Percentiles rank a stretch among this genome's conserved stretches.
phyloP scores from a whole-genome alignment of 2,329 filamentous ascomycete species.

The Pseudocercospora fijiensis region DNA sequence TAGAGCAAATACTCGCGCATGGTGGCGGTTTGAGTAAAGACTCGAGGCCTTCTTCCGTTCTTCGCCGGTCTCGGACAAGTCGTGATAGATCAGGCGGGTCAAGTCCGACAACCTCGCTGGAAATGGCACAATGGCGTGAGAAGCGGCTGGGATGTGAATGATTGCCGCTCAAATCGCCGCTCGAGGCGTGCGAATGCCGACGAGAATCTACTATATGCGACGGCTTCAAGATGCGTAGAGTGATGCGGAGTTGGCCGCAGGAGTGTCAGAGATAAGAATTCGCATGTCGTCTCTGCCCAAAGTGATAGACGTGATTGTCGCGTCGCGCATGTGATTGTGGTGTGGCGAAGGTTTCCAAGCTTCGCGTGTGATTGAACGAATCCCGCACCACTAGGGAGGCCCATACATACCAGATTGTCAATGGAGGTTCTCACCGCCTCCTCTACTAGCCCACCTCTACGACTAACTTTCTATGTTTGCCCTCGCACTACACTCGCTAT shows the following conservation, averaged over 20 bases:
- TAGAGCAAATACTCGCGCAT: conserved; percentile 66
- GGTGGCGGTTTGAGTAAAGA: conserved; percentile 13
- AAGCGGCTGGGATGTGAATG: neutral
- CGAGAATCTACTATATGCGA: neutral
- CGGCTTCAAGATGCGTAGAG: neutral
- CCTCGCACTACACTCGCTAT: no score
- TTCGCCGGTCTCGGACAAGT: conserved; percentile 14
- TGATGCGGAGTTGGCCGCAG: neutral
- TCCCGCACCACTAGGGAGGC: no score
- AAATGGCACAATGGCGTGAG: conserved; percentile 17
- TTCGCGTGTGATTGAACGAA: neutral
- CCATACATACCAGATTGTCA: no score
- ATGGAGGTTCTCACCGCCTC: no score
- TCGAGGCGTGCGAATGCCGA: neutral
- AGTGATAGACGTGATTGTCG: neutral
- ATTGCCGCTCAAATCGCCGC: neutral
- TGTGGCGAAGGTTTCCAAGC: neutral
- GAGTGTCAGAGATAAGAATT: neutral
- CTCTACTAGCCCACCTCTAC: no score
- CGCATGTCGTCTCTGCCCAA: neutral
- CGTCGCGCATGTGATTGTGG: neutral
- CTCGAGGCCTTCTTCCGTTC: neutral
- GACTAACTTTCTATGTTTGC: no score
- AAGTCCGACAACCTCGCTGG: neutral
- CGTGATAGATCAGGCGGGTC: neutral